Evolutionary conservation across 202 grass and related monocot species (phyloP), one percentile per base, ranked within the genome.

Genomic region (Carex arenaria): DNA sequence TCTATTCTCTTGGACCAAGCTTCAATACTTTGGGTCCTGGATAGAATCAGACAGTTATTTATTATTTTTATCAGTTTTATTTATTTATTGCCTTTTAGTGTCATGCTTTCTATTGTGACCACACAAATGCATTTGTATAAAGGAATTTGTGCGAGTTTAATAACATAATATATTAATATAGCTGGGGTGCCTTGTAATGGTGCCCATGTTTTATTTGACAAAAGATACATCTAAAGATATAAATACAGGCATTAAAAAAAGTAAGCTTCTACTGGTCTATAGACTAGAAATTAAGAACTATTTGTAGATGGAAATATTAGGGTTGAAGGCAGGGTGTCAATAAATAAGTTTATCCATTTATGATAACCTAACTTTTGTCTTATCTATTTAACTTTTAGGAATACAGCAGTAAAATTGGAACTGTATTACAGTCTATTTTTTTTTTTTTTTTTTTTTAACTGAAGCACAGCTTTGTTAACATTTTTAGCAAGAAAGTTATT

Each of bases 11-110:
- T 69, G 80, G 80, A 67, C 26, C 64, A 4, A 56, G 62, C 14
- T 54, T 68, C 80, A 69, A 82, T 26, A 57, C 80, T 40, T 82
- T 55, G 64, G 78, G 80, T 82, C 47, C 61, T 10, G 80, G 43
- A 38, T 36, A 81, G 19, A 69, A 68, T 57, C 40, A 54, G 62
- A 67, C 53, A 30, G 14, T 63, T 64, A 31, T 7, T 3, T 65
- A 81, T 56, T 55, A 64, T 80, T 42, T 53, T 64, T 62, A 30
- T 72, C 3, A 22, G 40, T 19, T 32, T 34, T 34, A 34, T 23
- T 20, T 53, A 9, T 64, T 64, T 18, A 4, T 67, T 67, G 1
- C 60, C 59, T 64, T 80, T 64, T 64, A 17, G 19, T 51, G 60
- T 30, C 23, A 22, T 49, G 8, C n/a, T 81, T 81, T 66, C 18